Evolutionary conservation across 805 yeast genomes (phyloP).

Genomic region (Saccharomycopsis synnaedendra): DNA sequence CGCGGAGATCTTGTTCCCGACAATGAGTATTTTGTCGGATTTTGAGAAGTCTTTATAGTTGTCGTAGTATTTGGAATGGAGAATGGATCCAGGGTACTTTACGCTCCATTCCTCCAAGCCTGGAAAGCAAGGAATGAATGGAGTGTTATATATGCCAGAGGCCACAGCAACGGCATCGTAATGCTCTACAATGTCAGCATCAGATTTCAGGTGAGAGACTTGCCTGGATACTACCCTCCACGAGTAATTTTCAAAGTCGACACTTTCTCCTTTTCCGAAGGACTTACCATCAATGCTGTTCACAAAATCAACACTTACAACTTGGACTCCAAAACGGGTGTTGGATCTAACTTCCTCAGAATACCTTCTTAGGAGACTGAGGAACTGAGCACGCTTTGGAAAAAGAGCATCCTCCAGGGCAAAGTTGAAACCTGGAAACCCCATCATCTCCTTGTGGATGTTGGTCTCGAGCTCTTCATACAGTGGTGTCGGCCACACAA

Average conservation of each 20-base stretch:
- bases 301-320: constrained; percentile 26
- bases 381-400: constrained; percentile 51
- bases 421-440: constrained; percentile 42
- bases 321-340: constrained; percentile 37
- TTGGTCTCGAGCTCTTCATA: constrained; percentile 64
- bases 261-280: neutral
- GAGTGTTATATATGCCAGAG: constrained; percentile 53
- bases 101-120: constrained; percentile 41
- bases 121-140: constrained; percentile 42
- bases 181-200: constrained; percentile 19
- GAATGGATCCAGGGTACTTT: constrained; percentile 33
- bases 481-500: constrained; percentile 38
- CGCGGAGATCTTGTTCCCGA: constrained; percentile 77
- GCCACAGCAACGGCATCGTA: constrained; percentile 58
- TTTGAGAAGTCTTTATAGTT: constrained; percentile 29
- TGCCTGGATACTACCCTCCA: constrained; percentile 33
- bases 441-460: constrained; percentile 56
- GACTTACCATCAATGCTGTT: neutral
- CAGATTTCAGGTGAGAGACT: constrained; percentile 19
- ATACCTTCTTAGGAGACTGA: constrained; percentile 48
- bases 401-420: constrained; percentile 36
- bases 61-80: constrained; percentile 50
- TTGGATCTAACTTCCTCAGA: constrained; percentile 29
- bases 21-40: constrained; percentile 35
- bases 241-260: constrained; percentile 13